Percentiles rank a stretch among this genome's conserved stretches.
Evolutionary conservation across 129 eudicot genomes (phyloP).

Genomic region (Solidago caesia): DNA sequence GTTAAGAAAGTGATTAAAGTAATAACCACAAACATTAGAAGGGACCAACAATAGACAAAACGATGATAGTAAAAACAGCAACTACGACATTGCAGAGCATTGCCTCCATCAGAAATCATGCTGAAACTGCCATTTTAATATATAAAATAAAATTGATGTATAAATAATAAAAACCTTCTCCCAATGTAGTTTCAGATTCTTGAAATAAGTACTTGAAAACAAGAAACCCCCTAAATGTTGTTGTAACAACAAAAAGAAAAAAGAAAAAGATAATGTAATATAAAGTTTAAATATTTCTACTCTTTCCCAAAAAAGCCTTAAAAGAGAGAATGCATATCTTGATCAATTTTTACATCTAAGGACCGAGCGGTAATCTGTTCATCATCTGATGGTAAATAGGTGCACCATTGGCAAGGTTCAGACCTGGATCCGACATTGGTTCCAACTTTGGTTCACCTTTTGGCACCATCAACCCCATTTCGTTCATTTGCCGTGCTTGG

Average conservation of each 20-base stretch:
- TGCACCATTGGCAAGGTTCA: slow-evolving; percentile 38
- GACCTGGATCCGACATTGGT: slow-evolving; percentile 55
- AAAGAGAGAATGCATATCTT: slow-evolving; percentile 5
- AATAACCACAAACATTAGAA: neutral
- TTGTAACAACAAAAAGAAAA: slow-evolving; percentile 23
- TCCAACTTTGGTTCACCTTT: slow-evolving; percentile 69
- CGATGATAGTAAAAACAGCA: neutral
- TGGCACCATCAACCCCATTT: slow-evolving; percentile 58
- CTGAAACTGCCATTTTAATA: slow-evolving; percentile 15
- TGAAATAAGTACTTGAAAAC: slow-evolving; percentile 17
- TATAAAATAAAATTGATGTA: slow-evolving; percentile 21
- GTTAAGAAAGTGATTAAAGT: neutral
- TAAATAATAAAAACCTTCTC: slow-evolving; percentile 27
- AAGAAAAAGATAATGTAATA: slow-evolving; percentile 14
- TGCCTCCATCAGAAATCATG: neutral
- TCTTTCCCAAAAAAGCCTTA: slow-evolving; percentile 27
- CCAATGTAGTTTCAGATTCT: slow-evolving; percentile 32
- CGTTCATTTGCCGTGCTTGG: slow-evolving; percentile 37
- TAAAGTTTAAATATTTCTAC: slow-evolving; percentile 33
- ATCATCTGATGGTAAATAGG: slow-evolving; percentile 60
- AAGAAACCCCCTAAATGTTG: slow-evolving; percentile 29
- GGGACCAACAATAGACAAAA: neutral
- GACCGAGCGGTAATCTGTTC: slow-evolving; percentile 73
- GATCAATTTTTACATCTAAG: slow-evolving; percentile 56
- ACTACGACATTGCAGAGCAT: slow-evolving; percentile 10